These are phyloP conservation scores for Wickerhamomyces ciferrii DNA, from an alignment of 805 yeast genomes.

Conservation along the genomic window DNA sequence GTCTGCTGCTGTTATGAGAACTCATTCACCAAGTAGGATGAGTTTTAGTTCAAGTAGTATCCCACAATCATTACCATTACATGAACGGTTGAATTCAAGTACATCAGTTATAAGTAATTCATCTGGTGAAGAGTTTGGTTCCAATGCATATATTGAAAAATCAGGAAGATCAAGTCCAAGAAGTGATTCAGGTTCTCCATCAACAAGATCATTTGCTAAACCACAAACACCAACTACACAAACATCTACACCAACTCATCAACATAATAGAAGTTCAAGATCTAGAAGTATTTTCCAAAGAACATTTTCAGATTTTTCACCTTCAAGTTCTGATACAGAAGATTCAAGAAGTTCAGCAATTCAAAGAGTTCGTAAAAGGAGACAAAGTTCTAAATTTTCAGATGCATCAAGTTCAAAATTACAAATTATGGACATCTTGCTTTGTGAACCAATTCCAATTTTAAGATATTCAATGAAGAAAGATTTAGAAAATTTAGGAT, in stretches of 20 bases:
- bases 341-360: conserved; percentile 47
- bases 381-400: conserved; percentile 40
- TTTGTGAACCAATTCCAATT: conserved; percentile 86
- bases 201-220: conserved; percentile 11
- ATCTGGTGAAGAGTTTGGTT: neutral
- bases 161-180: conserved; percentile 30
- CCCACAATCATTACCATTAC: conserved; percentile 18
- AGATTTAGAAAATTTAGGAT: conserved; percentile 63
- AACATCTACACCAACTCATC: conserved; percentile 1
- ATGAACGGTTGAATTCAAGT: conserved; percentile 29
- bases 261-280: conserved; percentile 8
- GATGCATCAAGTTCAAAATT: conserved; percentile 13
- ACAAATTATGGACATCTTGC: conserved; percentile 55
- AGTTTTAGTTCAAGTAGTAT: conserved; percentile 12
- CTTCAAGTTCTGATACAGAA: conserved; percentile 64
- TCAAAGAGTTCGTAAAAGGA: conserved; percentile 44
- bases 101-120: conserved; percentile 15
- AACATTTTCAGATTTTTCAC: conserved; percentile 32
- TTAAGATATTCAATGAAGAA: conserved; percentile 63
- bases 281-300: conserved; percentile 19
- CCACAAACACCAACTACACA: conserved; percentile 16
- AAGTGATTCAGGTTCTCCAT: conserved; percentile 24
- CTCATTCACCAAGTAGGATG: conserved; percentile 26
- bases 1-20: conserved; percentile 21
- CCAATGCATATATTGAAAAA: conserved; percentile 12